phyloP scores from a whole-genome alignment of 148 eudicot genomes.

The Drosera capensis region DNA sequence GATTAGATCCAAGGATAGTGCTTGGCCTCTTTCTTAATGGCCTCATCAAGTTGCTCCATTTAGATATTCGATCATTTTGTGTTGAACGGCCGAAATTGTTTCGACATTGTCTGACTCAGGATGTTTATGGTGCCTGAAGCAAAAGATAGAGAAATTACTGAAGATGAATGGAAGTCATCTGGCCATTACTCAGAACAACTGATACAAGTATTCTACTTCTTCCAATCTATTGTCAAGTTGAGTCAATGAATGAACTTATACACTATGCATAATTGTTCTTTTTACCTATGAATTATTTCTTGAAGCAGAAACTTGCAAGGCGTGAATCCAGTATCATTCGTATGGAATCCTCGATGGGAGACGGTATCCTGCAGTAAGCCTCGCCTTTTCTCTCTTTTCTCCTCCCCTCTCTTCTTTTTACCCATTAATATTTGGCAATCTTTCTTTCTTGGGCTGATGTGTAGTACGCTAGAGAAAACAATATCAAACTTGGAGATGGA shows the following conservation, averaged over 20 bases:
- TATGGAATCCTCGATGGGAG: conserved; percentile 26
- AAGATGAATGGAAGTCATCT: too few species aligned
- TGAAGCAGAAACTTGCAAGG: conserved; percentile 27
- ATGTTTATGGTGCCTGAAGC: too few species aligned
- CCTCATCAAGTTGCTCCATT: too few species aligned
- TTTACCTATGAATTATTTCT: not conserved
- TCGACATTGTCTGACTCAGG: too few species aligned
- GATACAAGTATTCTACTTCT: not conserved
- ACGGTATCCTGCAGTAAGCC: conserved; percentile 41
- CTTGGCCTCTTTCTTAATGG: too few species aligned
- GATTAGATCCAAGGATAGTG: too few species aligned
- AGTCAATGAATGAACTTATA: not conserved
- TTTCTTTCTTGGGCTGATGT: not conserved
- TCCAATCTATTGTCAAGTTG: not conserved
- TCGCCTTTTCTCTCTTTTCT: not conserved
- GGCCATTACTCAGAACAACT: too few species aligned
- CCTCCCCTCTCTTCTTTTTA: not conserved
- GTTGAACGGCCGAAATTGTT: too few species aligned
- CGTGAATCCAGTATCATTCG: conserved; percentile 22
- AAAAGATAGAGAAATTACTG: too few species aligned
- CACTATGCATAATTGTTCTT: too few species aligned
- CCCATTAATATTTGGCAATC: not conserved
- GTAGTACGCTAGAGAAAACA: conserved; percentile 11
- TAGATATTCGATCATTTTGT: too few species aligned
- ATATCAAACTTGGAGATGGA: conserved; percentile 13